Evolutionary conservation across 495 filamentous ascomycete genomes (phyloP), one percentile per base, ranked within the genome.

Genomic region (Daldinia caldariorum): DNA sequence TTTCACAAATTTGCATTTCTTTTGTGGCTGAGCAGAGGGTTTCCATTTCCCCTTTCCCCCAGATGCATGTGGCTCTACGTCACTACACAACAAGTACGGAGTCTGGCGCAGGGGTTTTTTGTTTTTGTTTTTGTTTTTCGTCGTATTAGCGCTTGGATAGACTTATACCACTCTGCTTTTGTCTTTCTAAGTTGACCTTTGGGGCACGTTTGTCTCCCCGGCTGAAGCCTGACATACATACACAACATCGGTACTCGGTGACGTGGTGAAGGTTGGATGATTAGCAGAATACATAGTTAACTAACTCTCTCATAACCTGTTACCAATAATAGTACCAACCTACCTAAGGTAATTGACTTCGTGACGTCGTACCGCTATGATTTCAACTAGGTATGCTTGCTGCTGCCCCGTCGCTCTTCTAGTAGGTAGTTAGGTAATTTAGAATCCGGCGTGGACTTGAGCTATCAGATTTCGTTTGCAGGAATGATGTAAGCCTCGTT

Each of bases 91-190:
- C 43, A 45, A 64, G 60, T 64, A 64, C 35, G 69, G 69, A 72
- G 69, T 72, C 16, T 37, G 32, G 63, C 41, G 69, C 35, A 39
- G 26, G 62, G 56, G 41, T 39, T 26, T 3, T 1, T n/a, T n/a
- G n/a, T n/a, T n/a, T n/a, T n/a, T n/a, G n/a, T n/a, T 26, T 1
- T 26, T 26, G 26, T 26, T 26, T 26, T 6, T 16, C 37, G 1
- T 58, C 41, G 13, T 51, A 41, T 61, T 60, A 56, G 69, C 47
- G 54, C 51, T 51, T 64, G 69, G 63, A 63, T 67, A 71, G 69
- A 72, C 57, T 26, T 67, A 71, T 72, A 72, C 62, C 62, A 65
- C 14, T 47, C 20, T 47, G 43, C 18, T 20, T 47, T 31, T 60
- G 31, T 37, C 57, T 53, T 55, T 39, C 6, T 13, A 60, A 45